These are phyloP conservation scores for Nadsonia commutata DNA, from an alignment of 1,139 yeast genomes.

Conservation along the genomic window DNA sequence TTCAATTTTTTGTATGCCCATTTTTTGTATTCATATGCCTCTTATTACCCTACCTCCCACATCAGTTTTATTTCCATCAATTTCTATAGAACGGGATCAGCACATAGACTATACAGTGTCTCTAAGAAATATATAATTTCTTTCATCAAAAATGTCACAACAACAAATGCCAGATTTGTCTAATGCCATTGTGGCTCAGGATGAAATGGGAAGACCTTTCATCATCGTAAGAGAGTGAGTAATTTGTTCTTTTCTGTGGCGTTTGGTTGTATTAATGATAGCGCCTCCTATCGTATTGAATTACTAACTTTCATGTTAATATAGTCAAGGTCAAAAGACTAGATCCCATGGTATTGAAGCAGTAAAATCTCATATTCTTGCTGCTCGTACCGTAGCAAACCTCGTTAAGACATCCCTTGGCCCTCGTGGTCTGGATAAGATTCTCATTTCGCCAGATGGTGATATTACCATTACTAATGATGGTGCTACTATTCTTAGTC, in stretches of 20 bases:
- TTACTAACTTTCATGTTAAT: constrained; percentile 1
- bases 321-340: constrained; percentile 71
- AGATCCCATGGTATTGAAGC: constrained; percentile 92
- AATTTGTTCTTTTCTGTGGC: no score
- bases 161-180: constrained; percentile 82
- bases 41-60: not conserved
- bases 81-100: not conserved
- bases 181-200: constrained; percentile 96
- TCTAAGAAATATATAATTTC: not conserved
- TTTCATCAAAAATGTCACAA: constrained; percentile 9
- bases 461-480: constrained; percentile 97
- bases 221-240: constrained; percentile 74
- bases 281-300: not conserved
- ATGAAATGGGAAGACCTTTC: constrained; percentile 97
- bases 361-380: constrained; percentile 79
- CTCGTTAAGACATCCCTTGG: constrained; percentile 88
- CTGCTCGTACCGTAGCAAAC: constrained; percentile 90
- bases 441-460: constrained; percentile 85
- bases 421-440: constrained; percentile 96
- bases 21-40: no score
- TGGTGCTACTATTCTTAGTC: constrained; percentile 92
- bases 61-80: not conserved
- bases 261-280: no score
- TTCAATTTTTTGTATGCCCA: no score
- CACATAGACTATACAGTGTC: not conserved